Evolutionary conservation across 2,329 filamentous ascomycete species (phyloP).

Genomic region (Botrytis elliptica): DNA sequence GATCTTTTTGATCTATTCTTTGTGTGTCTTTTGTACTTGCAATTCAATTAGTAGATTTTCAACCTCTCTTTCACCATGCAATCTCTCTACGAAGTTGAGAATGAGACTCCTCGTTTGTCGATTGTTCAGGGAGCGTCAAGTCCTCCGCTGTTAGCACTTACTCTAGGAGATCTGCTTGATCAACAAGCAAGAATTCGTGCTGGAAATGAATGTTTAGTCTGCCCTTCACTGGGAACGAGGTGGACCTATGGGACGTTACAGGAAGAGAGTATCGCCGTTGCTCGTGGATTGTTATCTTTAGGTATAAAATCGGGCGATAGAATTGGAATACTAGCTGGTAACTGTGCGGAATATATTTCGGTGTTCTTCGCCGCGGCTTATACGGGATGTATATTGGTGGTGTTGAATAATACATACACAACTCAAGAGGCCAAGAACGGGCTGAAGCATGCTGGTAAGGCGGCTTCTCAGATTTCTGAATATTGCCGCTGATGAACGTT

Average conservation of each 20-base stretch:
- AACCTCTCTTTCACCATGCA: slow-evolving; percentile 7
- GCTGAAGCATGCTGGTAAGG: slow-evolving; percentile 68
- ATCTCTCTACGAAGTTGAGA: slow-evolving; percentile 14
- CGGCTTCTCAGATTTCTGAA: slow-evolving; percentile 56
- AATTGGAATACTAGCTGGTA: slow-evolving; percentile 30
- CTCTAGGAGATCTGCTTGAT: slow-evolving; percentile 18
- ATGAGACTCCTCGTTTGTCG: slow-evolving; percentile 5
- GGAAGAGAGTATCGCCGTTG: slow-evolving; percentile 34
- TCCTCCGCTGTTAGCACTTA: slow-evolving; percentile 13
- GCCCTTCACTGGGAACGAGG: slow-evolving; percentile 12
- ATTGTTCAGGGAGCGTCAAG: slow-evolving; percentile 16
- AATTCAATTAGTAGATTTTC: not conserved
- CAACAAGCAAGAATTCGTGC: slow-evolving; percentile 4
- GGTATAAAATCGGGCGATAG: slow-evolving; percentile 28
- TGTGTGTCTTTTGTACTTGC: not conserved
- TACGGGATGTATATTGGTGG: slow-evolving; percentile 68
- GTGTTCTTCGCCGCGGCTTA: slow-evolving; percentile 26
- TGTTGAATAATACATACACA: slow-evolving; percentile 81
- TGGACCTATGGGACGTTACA: slow-evolving; percentile 10
- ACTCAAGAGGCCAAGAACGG: slow-evolving; percentile 56
- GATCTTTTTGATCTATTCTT: slow-evolving; percentile 17
- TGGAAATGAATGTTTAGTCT: slow-evolving; percentile 14
- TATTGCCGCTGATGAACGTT: slow-evolving; percentile 36
- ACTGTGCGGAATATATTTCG: slow-evolving; percentile 37
- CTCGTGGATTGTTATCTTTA: slow-evolving; percentile 59